These are phyloP conservation scores for Saitozyma podzolica DNA, from an alignment of 768 basidiomycete species.

Conservation along the genomic window DNA sequence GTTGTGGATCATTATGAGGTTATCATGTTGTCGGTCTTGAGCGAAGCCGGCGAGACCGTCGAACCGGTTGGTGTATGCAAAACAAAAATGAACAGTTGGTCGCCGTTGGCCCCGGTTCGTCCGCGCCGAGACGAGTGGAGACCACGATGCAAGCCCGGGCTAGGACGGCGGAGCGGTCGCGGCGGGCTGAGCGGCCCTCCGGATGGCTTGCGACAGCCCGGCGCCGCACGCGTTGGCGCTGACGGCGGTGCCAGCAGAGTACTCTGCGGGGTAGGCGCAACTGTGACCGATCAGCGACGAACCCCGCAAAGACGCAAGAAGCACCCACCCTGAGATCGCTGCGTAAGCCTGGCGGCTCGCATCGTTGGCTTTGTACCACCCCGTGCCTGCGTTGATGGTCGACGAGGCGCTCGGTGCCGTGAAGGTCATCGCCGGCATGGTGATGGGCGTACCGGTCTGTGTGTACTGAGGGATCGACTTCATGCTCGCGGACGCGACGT, in stretches of 20 bases:
- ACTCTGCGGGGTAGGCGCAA: constrained; percentile 46
- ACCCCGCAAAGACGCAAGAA: not conserved
- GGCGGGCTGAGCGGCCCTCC: constrained; percentile 13
- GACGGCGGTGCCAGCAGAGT: constrained; percentile 40
- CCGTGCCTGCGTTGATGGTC: constrained; percentile 58
- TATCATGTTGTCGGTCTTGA: too few relatives aligned
- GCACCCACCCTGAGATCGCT: not conserved
- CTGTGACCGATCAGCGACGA: constrained; percentile 10
- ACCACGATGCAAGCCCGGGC: too few relatives aligned
- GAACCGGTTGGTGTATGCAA: too few relatives aligned
- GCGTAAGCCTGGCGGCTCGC: too few relatives aligned
- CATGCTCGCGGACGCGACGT: constrained; percentile 54
- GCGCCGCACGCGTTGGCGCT: constrained; percentile 44
- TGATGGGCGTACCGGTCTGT: constrained; percentile 61
- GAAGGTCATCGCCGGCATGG: constrained; percentile 62
- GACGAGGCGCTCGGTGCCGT: constrained; percentile 52
- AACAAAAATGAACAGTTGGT: too few relatives aligned
- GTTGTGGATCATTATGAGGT: too few relatives aligned
- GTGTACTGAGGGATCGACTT: constrained; percentile 65
- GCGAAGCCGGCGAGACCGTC: too few relatives aligned
- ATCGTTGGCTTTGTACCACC: constrained; percentile 55
- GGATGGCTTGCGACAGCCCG: constrained; percentile 18
- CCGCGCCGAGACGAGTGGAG: too few relatives aligned
- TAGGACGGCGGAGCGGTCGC: constrained; percentile 17
- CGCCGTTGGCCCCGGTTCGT: too few relatives aligned